These are phyloP conservation scores for Calonectria pauciramosa DNA, from an alignment of 2,329 filamentous ascomycete genomes.

Conservation along the genomic window DNA sequence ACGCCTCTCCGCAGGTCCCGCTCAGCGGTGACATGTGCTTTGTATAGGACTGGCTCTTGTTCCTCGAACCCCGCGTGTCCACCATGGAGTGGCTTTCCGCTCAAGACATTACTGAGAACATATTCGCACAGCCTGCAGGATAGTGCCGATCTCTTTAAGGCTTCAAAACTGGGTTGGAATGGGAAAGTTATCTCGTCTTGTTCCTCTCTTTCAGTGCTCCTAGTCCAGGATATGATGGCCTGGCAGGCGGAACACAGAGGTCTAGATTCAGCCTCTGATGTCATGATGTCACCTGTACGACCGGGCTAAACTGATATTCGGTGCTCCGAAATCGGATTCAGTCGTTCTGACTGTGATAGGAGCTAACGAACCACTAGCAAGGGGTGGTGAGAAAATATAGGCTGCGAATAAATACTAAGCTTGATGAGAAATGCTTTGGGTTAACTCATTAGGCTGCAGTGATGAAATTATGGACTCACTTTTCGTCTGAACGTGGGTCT, in stretches of 20 bases:
- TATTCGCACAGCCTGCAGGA: not conserved
- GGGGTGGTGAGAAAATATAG: not conserved
- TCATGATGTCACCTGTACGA: not conserved
- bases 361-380: too few species aligned
- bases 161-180: not conserved
- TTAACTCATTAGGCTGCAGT: not conserved
- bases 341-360: too few species aligned
- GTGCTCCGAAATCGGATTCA: not conserved
- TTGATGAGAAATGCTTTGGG: not conserved
- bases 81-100: not conserved
- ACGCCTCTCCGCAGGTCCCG: not conserved
- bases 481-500: not conserved
- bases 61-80: not conserved
- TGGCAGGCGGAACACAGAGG: not conserved
- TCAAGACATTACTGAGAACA: not conserved
- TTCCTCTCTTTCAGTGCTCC: not conserved
- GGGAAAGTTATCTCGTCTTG: not conserved
- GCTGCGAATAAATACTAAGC: too few species aligned
- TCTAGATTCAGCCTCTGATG: not conserved
- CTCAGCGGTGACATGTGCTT: not conserved
- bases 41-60: not conserved
- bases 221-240: not conserved
- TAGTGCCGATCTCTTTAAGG: not conserved
- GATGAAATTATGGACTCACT: not conserved
- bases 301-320: not conserved